These are phyloP conservation scores for Galeopsis tetrahit DNA, from an alignment of 257 asterid species.

Conservation along the genomic window DNA sequence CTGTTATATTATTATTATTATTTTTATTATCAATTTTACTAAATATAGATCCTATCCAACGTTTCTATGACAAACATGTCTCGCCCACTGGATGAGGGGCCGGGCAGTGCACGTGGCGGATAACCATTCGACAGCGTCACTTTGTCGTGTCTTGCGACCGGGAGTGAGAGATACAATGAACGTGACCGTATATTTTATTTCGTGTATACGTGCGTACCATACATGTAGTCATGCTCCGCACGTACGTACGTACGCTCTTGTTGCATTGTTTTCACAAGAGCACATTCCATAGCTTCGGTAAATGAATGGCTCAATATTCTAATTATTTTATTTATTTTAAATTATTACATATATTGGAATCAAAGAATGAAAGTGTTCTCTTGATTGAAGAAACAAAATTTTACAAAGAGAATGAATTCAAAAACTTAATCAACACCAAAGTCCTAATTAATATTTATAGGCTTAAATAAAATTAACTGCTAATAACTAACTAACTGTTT, in stretches of 20 bases:
- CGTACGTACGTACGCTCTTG: slow-evolving; percentile 26
- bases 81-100: slow-evolving; percentile 24
- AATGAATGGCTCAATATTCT: too few species aligned
- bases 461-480: too few species aligned
- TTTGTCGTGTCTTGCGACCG: neutral
- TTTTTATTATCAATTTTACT: neutral
- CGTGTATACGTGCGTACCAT: neutral
- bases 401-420: too few species aligned
- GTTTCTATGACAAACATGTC: neutral
- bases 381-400: too few species aligned
- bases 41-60: slow-evolving; percentile 27
- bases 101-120: slow-evolving; percentile 14
- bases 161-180: slow-evolving; percentile 15
- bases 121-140: neutral
- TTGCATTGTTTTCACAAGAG: too few species aligned
- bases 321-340: too few species aligned
- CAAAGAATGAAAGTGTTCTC: too few species aligned
- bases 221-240: slow-evolving; percentile 6
- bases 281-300: too few species aligned
- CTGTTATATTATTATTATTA: neutral
- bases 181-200: neutral
- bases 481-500: too few species aligned
- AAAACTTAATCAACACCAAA: too few species aligned
- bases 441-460: too few species aligned
- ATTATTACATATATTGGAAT: too few species aligned